Evolutionary conservation across 75 land plant species (phyloP), one percentile per base, ranked within the genome.

Genomic region (Pinus taeda): DNA sequence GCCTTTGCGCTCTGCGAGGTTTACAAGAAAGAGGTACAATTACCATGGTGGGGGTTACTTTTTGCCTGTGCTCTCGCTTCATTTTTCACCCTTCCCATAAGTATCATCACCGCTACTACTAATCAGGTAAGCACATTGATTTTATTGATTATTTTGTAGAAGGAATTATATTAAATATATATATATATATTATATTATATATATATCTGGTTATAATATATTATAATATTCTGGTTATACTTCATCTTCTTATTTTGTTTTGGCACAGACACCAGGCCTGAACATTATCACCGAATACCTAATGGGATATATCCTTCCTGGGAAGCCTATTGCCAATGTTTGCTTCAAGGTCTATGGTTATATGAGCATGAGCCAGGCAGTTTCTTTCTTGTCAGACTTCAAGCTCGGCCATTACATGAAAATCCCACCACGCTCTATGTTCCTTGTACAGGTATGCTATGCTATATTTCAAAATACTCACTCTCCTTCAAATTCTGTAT

Each of bases 31-130:
- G 83, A 91, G 66, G 88, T 95, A 76, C 98, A 93, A 14, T 11
- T 70, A 39, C 72, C 72, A 42, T 70, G 72, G 72, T 70, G 72
- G 72, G 72, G 53, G 3, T 88, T 96, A 59, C 57, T 96, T 63
- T 83, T 93, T 63, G 96, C 98, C 24, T 83, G 89, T 83, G 85
- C 53, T 21, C 42, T 96, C 81, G 94, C 98, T 26, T 85, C 84
- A 6, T 57, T 79, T 3, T 96, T 96, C 83, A 96, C 98, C 30
- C 94, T 96, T 61, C 98, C 98, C 0, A 88, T 93, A 60, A 90
- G 93, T 74, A 83, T 95, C 62, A 91, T 95, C n/a, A 93, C 94
- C 83, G 98, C 98, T 22, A 91, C 95, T 26, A 95, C 98, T 74
- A 95, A 95, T 73, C 93, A 91, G 92, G 98, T 91, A 55, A 60